Evolutionary conservation across 2,329 filamentous ascomycete genomes (phyloP).

Genomic region (Colletotrichum zoysiae): DNA sequence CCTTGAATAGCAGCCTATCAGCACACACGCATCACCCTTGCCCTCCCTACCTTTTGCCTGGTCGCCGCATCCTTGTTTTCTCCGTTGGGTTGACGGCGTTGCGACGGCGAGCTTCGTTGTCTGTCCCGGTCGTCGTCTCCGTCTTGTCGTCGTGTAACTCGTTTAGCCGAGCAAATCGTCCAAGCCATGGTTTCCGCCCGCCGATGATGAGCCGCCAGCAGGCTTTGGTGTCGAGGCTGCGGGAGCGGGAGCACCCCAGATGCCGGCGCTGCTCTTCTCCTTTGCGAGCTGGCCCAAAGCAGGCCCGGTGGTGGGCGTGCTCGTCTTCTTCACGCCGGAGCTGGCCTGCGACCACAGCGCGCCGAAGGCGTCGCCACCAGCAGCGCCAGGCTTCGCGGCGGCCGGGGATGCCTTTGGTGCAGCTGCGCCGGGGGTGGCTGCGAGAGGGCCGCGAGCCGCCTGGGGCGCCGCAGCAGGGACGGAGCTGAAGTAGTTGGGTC

Average conservation of each 20-base stretch:
- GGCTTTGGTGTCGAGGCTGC: slow-evolving; percentile 49
- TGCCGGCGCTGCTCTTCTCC: slow-evolving; percentile 93
- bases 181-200: slow-evolving; percentile 51
- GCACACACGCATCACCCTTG: slow-evolving; percentile 45
- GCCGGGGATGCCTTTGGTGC: slow-evolving; percentile 63
- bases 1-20: slow-evolving; percentile 55
- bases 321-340: slow-evolving; percentile 79
- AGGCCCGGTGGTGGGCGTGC: slow-evolving; percentile 73
- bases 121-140: slow-evolving; percentile 1
- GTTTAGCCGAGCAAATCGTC: slow-evolving; percentile 63
- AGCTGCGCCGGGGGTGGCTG: slow-evolving; percentile 51
- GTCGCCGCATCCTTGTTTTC: slow-evolving; percentile 33
- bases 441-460: slow-evolving; percentile 43
- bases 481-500: slow-evolving; percentile 96
- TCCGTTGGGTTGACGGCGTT: slow-evolving; percentile 15
- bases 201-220: slow-evolving; percentile 39
- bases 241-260: slow-evolving; percentile 83
- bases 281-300: slow-evolving; percentile 96
- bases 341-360: slow-evolving; percentile 85
- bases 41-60: slow-evolving; percentile 1
- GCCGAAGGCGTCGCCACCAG: slow-evolving; percentile 88
- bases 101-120: slow-evolving; percentile 1
- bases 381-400: slow-evolving; percentile 66
- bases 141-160: slow-evolving; percentile 10
- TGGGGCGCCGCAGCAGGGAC: slow-evolving; percentile 64